Percentiles rank a stretch among this genome's conserved stretches.
These are phyloP conservation scores for Hypomontagnella monticulosa DNA, from an alignment of 495 filamentous ascomycete species.

Conservation along the genomic window DNA sequence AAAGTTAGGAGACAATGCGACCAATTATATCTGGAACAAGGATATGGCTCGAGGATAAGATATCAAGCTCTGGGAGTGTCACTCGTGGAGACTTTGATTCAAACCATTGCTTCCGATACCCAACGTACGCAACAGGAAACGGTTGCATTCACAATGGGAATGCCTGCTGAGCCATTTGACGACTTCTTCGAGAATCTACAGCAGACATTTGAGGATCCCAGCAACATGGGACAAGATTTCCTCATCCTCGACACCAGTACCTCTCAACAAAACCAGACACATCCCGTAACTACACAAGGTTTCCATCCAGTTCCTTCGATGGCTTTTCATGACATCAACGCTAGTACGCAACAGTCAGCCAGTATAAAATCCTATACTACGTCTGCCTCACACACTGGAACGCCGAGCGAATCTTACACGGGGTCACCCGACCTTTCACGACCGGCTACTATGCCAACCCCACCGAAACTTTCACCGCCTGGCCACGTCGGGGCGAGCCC, in stretches of 20 bases:
- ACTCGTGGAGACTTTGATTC: conserved; percentile 48
- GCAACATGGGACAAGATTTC: conserved; percentile 4
- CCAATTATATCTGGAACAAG: conserved; percentile 51
- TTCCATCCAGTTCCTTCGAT: conserved; percentile 22
- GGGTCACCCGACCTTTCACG: conserved; percentile 26
- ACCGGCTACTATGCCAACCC: conserved; percentile 8
- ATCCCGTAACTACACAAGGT: neutral
- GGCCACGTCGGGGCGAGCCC: conserved; percentile 10
- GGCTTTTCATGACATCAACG: conserved; percentile 15
- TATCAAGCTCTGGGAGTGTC: conserved; percentile 53
- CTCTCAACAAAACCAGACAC: conserved; percentile 28
- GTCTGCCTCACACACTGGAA: conserved; percentile 34
- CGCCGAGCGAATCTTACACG: conserved; percentile 30
- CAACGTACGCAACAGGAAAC: conserved; percentile 31
- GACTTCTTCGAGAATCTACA: conserved; percentile 34
- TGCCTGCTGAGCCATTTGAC: conserved; percentile 18
- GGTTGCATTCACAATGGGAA: conserved; percentile 10
- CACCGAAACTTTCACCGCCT: conserved; percentile 31
- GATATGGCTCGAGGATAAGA: conserved; percentile 40
- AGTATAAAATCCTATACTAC: conserved; percentile 23
- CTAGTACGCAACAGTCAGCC: conserved; percentile 13
- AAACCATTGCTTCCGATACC: conserved; percentile 24
- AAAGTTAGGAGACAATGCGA: conserved; percentile 49
- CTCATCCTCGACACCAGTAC: conserved; percentile 4
- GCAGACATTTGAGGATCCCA: conserved; percentile 13